phyloP scores from a whole-genome alignment of 495 filamentous ascomycete species.

The Penicillium chermesinum region DNA sequence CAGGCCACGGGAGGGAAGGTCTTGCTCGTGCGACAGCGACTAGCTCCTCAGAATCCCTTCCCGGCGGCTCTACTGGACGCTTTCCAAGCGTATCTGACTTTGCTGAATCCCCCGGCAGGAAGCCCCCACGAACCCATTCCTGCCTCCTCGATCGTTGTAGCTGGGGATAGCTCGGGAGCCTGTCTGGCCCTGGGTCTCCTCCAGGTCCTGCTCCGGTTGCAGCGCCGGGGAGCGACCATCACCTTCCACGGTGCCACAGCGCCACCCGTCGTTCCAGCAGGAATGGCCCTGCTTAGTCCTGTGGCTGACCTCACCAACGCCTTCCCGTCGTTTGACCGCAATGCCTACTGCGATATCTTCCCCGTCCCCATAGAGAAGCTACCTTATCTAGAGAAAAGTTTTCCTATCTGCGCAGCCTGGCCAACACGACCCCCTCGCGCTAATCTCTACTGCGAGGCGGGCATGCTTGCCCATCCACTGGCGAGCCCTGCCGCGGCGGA shows the following conservation, averaged over 20 bases:
- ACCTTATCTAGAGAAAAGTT: neutral
- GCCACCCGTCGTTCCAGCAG: neutral
- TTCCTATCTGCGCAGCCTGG: neutral
- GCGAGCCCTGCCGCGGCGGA: neutral
- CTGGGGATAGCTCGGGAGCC: neutral
- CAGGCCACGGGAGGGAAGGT: neutral
- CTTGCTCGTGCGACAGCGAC: neutral
- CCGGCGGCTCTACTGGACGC: neutral
- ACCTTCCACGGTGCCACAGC: neutral
- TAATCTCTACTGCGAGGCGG: neutral
- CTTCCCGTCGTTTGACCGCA: neutral
- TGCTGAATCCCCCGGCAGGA: neutral
- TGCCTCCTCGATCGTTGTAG: neutral
- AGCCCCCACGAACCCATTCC: neutral
- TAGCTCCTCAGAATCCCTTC: conserved; percentile 1
- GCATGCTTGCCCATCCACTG: neutral
- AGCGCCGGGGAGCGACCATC: neutral
- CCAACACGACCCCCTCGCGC: neutral
- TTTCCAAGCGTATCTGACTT: neutral
- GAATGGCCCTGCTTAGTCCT: neutral
- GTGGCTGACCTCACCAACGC: neutral
- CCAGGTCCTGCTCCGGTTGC: neutral
- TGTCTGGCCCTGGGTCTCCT: neutral
- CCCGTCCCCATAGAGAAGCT: neutral
- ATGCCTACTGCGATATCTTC: neutral